phyloP scores from a whole-genome alignment of 345 rosid genomes.

The Eutrema japonicum region DNA sequence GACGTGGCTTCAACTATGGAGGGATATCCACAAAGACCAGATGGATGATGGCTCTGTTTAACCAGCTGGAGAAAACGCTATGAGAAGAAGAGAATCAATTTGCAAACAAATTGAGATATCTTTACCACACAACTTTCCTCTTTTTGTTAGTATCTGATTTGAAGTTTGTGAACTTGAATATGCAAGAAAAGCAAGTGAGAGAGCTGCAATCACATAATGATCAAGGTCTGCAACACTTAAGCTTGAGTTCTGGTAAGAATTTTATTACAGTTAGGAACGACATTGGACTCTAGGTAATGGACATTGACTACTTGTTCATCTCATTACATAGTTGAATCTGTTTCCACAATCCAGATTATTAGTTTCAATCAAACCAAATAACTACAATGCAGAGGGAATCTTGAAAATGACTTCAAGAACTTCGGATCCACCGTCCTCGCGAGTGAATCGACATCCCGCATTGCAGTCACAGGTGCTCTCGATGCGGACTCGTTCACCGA shows the following conservation, averaged over 20 bases:
- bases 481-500: no score
- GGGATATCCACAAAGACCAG: constrained; percentile 60
- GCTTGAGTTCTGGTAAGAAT: constrained; percentile 46
- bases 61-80: constrained; percentile 75
- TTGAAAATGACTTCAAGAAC: no score
- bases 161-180: constrained; percentile 27
- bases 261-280: constrained; percentile 50
- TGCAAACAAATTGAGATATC: constrained; percentile 52
- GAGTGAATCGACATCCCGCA: no score
- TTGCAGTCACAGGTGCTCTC: no score
- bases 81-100: constrained; percentile 86
- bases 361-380: neutral
- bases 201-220: constrained; percentile 76
- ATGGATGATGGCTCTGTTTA: constrained; percentile 68
- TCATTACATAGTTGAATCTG: constrained; percentile 8
- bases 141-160: constrained; percentile 25
- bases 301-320: constrained; percentile 33
- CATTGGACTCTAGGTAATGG: constrained; percentile 41
- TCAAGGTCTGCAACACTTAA: constrained; percentile 69
- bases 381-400: no score
- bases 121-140: constrained; percentile 3
- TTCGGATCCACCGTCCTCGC: no score
- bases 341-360: constrained; percentile 5
- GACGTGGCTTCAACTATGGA: constrained; percentile 24
- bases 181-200: constrained; percentile 80